These are phyloP conservation scores for Crepidotus variabilis DNA, from an alignment of 768 basidiomycete species.

Conservation along the genomic window DNA sequence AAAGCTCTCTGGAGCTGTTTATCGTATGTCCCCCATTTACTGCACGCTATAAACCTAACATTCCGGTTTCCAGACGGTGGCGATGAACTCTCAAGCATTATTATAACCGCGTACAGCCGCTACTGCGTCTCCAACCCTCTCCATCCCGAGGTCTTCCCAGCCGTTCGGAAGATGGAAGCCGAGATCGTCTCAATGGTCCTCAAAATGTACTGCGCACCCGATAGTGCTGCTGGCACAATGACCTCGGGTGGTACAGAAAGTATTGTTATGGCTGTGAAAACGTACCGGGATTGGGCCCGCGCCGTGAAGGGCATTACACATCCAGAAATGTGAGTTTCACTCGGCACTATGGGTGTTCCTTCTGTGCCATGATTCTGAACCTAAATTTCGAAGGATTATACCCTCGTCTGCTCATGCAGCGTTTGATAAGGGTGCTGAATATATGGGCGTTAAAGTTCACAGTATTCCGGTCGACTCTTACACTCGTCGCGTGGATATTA, in stretches of 20 bases:
- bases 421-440: conserved; percentile 89
- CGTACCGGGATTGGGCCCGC: conserved; percentile 89
- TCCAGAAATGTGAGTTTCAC: conserved; percentile 81
- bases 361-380: neutral
- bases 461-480: conserved; percentile 73
- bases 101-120: conserved; percentile 75
- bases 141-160: conserved; percentile 92
- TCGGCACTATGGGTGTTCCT: neutral
- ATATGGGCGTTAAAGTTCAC: conserved; percentile 88
- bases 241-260: conserved; percentile 96
- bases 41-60: neutral
- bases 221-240: conserved; percentile 88
- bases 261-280: conserved; percentile 94
- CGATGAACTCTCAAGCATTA: conserved; percentile 72
- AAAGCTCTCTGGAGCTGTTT: conserved; percentile 82
- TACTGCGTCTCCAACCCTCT: conserved; percentile 88
- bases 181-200: conserved; percentile 90
- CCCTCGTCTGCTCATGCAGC: conserved; percentile 88
- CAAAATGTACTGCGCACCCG: conserved; percentile 77
- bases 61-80: conserved; percentile 62
- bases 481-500: conserved; percentile 78
- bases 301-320: conserved; percentile 82
- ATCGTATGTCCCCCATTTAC: conserved; percentile 51
- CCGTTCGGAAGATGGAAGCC: conserved; percentile 94
- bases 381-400: conserved; percentile 53